These are phyloP conservation scores for Auricularia cornea DNA, from an alignment of 768 basidiomycete species.

Conservation along the genomic window DNA sequence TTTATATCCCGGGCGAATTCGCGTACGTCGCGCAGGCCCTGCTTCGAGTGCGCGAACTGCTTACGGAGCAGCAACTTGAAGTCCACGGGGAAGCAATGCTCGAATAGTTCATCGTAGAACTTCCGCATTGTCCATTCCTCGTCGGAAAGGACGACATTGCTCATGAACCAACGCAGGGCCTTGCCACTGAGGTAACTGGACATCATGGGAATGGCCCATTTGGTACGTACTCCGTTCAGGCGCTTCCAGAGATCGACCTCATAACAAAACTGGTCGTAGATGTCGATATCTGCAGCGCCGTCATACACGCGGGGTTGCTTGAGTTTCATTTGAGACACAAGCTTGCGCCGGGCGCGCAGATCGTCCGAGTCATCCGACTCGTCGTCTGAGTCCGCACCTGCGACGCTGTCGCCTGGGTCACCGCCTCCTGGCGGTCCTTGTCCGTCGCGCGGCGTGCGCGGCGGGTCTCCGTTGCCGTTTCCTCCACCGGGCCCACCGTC, in stretches of 20 bases:
- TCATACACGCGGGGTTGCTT: slow-evolving; percentile 2
- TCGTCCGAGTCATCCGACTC: neutral
- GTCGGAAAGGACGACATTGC: slow-evolving; percentile 18
- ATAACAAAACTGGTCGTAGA: slow-evolving; percentile 1
- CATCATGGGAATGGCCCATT: neutral
- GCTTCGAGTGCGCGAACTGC: slow-evolving; percentile 15
- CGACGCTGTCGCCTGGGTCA: too few relatives aligned
- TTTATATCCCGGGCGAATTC: slow-evolving; percentile 29
- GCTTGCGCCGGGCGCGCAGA: neutral
- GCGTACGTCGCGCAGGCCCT: slow-evolving; percentile 20
- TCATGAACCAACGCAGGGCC: slow-evolving; percentile 26
- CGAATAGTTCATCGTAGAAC: slow-evolving; percentile 28
- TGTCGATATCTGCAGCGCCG: neutral
- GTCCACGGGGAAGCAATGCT: slow-evolving; percentile 30
- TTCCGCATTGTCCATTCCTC: slow-evolving; percentile 19
- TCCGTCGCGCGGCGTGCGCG: too few relatives aligned
- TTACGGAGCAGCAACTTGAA: slow-evolving; percentile 19
- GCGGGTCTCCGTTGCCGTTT: too few relatives aligned
- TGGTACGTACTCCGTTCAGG: neutral
- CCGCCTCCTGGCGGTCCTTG: too few relatives aligned
- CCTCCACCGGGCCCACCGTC: too few relatives aligned
- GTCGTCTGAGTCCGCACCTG: neutral
- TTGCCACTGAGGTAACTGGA: slow-evolving; percentile 21
- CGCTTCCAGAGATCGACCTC: neutral
- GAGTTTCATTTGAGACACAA: neutral